A percentile compares a stretch with the other conserved stretches of the same genome.
These are phyloP conservation scores for Dothistroma pini DNA, from an alignment of 2,329 filamentous ascomycete species.

Conservation along the genomic window DNA sequence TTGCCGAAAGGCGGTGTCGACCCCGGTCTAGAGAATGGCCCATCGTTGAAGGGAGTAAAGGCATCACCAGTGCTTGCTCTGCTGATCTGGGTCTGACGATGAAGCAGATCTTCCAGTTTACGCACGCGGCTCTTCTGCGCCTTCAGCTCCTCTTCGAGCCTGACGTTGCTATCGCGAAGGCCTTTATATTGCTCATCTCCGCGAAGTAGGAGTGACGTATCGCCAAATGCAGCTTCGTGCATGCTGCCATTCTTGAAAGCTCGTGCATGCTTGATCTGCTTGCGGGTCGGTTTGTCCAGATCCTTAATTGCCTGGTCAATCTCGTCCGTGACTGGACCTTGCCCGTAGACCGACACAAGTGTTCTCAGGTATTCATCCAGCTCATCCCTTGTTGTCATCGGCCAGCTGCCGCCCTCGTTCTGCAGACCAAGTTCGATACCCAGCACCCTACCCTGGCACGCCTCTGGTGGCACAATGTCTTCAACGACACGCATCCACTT, in stretches of 20 bases:
- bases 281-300: conserved; percentile 75
- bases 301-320: conserved; percentile 74
- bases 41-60: conserved; percentile 31
- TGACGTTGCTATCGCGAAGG: conserved; percentile 51
- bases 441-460: conserved; percentile 61
- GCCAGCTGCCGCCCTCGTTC: conserved; percentile 78
- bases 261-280: conserved; percentile 81
- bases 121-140: conserved; percentile 90
- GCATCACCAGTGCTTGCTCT: conserved; percentile 41
- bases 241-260: conserved; percentile 96
- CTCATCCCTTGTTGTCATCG: conserved; percentile 69
- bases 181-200: conserved; percentile 76
- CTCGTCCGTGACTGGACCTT: conserved; percentile 65
- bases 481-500: conserved; percentile 89
- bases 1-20: conserved; percentile 19
- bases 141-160: conserved; percentile 62
- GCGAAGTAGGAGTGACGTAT: conserved; percentile 76
- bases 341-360: conserved; percentile 62
- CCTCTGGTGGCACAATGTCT: conserved; percentile 65
- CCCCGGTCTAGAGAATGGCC: conserved; percentile 20
- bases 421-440: conserved; percentile 82
- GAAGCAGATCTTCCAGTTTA: conserved; percentile 85
- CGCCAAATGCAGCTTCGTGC: conserved; percentile 83
- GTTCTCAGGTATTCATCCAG: conserved; percentile 68
- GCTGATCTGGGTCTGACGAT: conserved; percentile 65